Evolutionary conservation across 1,284 basidiomycete species (phyloP), one percentile per base, ranked within the genome.

Genomic region (Cutaneotrichosporon cyanovorans): DNA sequence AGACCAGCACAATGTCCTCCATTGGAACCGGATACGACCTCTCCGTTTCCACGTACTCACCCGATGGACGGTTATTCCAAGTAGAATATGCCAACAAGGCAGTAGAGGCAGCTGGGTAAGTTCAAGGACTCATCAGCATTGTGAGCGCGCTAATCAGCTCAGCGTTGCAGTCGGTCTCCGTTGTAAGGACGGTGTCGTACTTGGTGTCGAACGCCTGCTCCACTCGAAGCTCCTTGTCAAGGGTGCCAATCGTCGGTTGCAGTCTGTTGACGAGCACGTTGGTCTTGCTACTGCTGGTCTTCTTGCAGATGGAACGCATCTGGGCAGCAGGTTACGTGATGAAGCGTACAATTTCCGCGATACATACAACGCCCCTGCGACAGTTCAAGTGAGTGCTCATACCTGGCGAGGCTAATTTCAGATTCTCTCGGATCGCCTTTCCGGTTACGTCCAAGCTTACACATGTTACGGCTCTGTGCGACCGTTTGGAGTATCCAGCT

Each of bases 11-110:
- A 46, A 95, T 95, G 90, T 92, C 92, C 46, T 95, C 92, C 45
- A 96, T 96, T 65, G 91, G 92, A 53, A 96, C 92, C 60, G 93
- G 93, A 48, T 97, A 97, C 77, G 93, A 98, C 78, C 84, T 97
- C 51, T 96, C 91, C 48, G 88, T 93, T 38, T 93, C 89, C 65
- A 98, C 93, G 40, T 98, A 98, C 77, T 96, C 91, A 33, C 93
- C 93, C 50, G 93, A 98, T 74, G 93, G 93, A 21, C 83, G 95
- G 58, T 90, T 98, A 68, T 98, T 98, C 69, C 93, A 98, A 80
- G 87, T 98, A 70, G 95, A 98, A 74, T 98, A 98, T 68, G 95
- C 95, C 42, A 85, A 83, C 74, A 98, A 98, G 74, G 92, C 95
- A 28, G 93, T 97, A 47, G 95, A 98, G 74, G 95, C 95, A 73